Base-by-base conservation (phyloP, 768 basidiomycete genomes). In the Mycena sanguinolenta region DNA sequence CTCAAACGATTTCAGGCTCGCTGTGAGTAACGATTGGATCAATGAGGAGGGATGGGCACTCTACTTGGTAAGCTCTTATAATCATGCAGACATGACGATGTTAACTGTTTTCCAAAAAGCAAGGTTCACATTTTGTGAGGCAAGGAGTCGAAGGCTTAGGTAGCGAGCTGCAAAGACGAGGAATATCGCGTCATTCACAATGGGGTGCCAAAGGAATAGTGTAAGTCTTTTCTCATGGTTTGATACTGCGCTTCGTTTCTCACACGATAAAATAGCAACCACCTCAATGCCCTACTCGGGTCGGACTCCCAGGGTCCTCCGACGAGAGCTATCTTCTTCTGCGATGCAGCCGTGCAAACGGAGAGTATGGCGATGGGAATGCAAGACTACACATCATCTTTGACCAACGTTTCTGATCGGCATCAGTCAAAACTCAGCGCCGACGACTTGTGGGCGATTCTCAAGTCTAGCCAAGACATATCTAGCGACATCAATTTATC, bases 201-300 rank as follows among this genome's bases (percentile, higher is more conserved):
- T 92, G 90, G 91, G 92, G 92, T 27, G 92, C 92, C 30, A 86
- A 86, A 67, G 92, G 91, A 32, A 89, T 93, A 69, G 90, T 90
- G 90, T 91, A 81, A 64, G 80, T 21, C 17, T 30, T 59, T 14
- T 6, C 46, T 8, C 65, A 19, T 66, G 34, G 52, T 2, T 21
- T 23, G 23, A 13, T 14, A 36, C 16, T 36, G 21, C 36, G 38
- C 28, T 57, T 25, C 59, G 12, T 55, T 59, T 54, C 39, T 63
- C 58, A 55, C 62, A 34, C 25, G 27, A 17, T 9, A 28, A 27
- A 6, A 16, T 71, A 91, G 91, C 25, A 82, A 85, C 52, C 80
- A 89, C 73, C 82, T 92, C 25, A 86, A 84, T 19, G 78, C 86
- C 5, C 74, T 82, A 3, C 75, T 87, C 58, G 87, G 87, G 39